Evolutionary conservation across 2,329 filamentous ascomycete genomes (phyloP).

Genomic region (Metarhizium robertsii): DNA sequence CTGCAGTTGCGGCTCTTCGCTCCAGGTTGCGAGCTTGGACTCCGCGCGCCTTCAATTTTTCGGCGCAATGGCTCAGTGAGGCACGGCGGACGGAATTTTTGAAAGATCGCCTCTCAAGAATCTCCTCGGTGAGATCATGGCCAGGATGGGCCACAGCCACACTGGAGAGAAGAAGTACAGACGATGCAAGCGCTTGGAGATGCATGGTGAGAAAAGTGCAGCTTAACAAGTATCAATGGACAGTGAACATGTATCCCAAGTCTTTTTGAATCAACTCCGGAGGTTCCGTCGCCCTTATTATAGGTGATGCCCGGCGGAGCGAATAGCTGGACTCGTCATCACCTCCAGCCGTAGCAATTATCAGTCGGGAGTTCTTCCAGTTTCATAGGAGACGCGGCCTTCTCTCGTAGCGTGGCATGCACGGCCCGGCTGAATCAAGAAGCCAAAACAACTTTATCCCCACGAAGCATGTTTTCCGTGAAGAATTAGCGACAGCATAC

Average conservation of each 20-base stretch:
- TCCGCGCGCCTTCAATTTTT: constrained; percentile 36
- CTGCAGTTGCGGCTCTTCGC: constrained; percentile 31
- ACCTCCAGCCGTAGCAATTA: not conserved
- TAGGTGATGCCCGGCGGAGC: not conserved
- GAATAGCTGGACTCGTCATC: not conserved
- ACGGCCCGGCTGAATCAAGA: not conserved
- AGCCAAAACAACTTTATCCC: not conserved
- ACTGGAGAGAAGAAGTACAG: not conserved
- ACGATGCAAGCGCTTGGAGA: not conserved
- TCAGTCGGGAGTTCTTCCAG: not conserved
- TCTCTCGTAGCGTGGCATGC: not conserved
- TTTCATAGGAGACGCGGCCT: not conserved
- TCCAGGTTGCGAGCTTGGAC: constrained; percentile 32
- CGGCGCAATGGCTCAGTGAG: constrained; percentile 36
- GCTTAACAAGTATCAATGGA: not conserved
- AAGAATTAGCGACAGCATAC: not conserved
- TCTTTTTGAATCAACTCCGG: too few species aligned
- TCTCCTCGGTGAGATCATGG: constrained; percentile 37
- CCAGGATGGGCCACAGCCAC: constrained; percentile 32
- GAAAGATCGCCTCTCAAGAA: constrained; percentile 38
- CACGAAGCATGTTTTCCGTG: not conserved
- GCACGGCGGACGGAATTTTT: constrained; percentile 25
- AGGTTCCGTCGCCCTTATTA: not conserved
- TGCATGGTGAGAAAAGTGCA: not conserved
- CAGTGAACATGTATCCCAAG: not conserved